Conservation (phyloP, 2,329 filamentous ascomycete species). For the Talaromyces sp. region DNA sequence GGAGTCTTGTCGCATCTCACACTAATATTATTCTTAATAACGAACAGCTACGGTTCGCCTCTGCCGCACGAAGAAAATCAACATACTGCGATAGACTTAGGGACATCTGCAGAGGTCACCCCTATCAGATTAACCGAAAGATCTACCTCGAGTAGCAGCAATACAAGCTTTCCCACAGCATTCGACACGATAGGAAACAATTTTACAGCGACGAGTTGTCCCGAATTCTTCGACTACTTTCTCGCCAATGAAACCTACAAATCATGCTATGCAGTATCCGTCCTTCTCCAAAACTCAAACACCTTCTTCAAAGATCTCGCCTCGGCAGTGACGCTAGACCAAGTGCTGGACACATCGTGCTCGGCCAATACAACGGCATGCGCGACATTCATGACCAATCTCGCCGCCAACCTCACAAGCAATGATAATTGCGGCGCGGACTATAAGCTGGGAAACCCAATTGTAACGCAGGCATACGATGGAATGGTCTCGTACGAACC, state of each 20-base stretch:
- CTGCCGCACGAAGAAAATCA: neutral
- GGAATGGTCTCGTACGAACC: conserved; percentile 74
- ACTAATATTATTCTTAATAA: conserved; percentile 19
- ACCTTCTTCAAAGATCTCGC: conserved; percentile 77
- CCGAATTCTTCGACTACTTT: conserved; percentile 61
- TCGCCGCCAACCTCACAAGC: conserved; percentile 63
- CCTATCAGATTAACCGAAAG: conserved; percentile 1
- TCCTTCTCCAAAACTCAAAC: conserved; percentile 78
- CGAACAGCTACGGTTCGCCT: conserved; percentile 5
- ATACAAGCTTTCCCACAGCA: conserved; percentile 51
- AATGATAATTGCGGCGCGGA: conserved; percentile 68
- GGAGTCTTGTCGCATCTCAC: conserved; percentile 9
- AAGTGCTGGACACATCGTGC: conserved; percentile 76
- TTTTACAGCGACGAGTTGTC: conserved; percentile 52
- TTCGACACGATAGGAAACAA: conserved; percentile 66
- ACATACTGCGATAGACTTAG: neutral
- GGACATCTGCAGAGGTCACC: neutral
- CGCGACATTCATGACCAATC: conserved; percentile 57
- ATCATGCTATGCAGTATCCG: conserved; percentile 75
- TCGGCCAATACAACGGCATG: conserved; percentile 64
- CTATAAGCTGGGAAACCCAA: conserved; percentile 61
- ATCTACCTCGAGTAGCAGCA: conserved; percentile 13
- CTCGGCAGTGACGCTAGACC: conserved; percentile 67
- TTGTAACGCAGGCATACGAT: conserved; percentile 69
- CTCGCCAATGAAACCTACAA: conserved; percentile 64